Evolutionary conservation across 495 filamentous ascomycete species (phyloP), one percentile per base, ranked within the genome.

Genomic region (Annulohypoxylon nitens): DNA sequence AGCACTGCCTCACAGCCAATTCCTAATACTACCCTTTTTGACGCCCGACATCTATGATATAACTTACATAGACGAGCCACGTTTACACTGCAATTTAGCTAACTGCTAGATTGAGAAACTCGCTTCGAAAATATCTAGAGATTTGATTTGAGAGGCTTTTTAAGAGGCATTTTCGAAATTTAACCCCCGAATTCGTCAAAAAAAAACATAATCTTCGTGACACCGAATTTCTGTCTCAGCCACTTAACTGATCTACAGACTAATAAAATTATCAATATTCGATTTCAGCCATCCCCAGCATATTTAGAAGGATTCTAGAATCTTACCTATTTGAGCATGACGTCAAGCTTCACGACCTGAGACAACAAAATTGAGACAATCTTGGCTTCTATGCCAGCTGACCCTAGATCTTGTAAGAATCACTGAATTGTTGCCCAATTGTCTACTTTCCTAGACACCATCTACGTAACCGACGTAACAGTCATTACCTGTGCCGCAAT

Each of bases 1-100:
- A 71, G 66, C 71, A 73, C 64, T 59, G 70, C 70, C 70, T 41
- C 70, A 10, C 3, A 63, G 62, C 12, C 39, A 59, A 58, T 50
- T 34, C 36, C 18, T 33, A 59, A 58, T 55, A 43, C 48, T n/a
- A 37, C 18, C 64, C 47, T 61, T 26, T 55, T 1, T 62, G 43
- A 36, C 62, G 69, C 63, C 69, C 61, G 55, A 33, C 45, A 23
- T 18, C n/a, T 55, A 57, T 61, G 54, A 48, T 25, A 39, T 47
- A 20, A 47, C 43, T 47, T 47, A 20, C 39, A 14, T n/a, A n/a
- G 4, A 43, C 12, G 39, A 43, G 12, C 39, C 39, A 43, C 39
- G 39, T 43, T 43, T 43, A 43, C 43, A 20, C n/a, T 20, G 43
- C 61, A 50, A 9, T 61, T 50, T 18, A 23, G 39, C 12, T 54